Evolutionary conservation across 2,329 filamentous ascomycete genomes (phyloP).

Genomic region (Fusarium illudens): DNA sequence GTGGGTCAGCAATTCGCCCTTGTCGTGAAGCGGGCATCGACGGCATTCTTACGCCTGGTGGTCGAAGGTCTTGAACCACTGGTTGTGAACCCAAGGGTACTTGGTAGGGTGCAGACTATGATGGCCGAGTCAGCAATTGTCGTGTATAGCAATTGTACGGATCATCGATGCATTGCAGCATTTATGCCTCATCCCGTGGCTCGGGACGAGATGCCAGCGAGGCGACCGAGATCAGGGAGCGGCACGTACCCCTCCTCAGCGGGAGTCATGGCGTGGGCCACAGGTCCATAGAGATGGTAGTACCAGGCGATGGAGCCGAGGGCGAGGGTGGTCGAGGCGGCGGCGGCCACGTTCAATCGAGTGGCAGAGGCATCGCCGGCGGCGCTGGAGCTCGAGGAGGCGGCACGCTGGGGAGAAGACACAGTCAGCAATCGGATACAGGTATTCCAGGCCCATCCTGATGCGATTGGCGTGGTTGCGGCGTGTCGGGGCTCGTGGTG

Average conservation of each 20-base stretch:
- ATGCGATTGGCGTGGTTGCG: slow-evolving; percentile 44
- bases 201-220: slow-evolving; percentile 8
- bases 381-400: slow-evolving; percentile 78
- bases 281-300: slow-evolving; percentile 92
- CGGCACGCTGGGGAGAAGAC: slow-evolving; percentile 61
- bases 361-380: slow-evolving; percentile 75
- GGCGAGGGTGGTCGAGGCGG: slow-evolving; percentile 85
- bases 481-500: slow-evolving; percentile 36
- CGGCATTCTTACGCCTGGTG: slow-evolving; percentile 82
- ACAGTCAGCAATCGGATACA: slow-evolving; percentile 50
- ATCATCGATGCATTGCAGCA: slow-evolving; percentile 27
- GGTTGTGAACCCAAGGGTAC: slow-evolving; percentile 95
- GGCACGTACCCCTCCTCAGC: slow-evolving; percentile 95
- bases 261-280: slow-evolving; percentile 87
- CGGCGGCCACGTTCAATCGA: slow-evolving; percentile 85
- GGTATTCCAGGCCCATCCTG: slow-evolving; percentile 25
- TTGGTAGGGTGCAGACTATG: slow-evolving; percentile 85
- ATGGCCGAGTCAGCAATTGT: slow-evolving; percentile 42
- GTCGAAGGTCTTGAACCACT: slow-evolving; percentile 95
- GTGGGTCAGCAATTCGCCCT: slow-evolving; percentile 28
- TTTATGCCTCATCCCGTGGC: slow-evolving; percentile 48
- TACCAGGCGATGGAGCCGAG: slow-evolving; percentile 95
- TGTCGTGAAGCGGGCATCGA: slow-evolving; percentile 5
- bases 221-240: slow-evolving; percentile 10
- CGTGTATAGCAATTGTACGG: slow-evolving; percentile 18